Base-by-base conservation (phyloP, 2,329 filamentous ascomycete genomes). In the Gremmenia infestans region DNA sequence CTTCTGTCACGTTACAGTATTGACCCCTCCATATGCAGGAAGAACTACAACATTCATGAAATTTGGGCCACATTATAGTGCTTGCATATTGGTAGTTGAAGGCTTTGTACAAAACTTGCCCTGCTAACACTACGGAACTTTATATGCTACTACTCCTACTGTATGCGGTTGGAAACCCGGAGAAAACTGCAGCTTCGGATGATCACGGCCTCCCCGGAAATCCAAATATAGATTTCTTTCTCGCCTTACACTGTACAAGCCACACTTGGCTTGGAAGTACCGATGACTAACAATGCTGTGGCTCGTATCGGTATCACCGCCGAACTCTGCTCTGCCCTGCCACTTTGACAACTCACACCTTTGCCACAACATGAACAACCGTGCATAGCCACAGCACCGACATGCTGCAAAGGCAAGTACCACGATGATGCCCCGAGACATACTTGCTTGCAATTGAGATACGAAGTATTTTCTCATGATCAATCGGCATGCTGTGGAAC, bases 371-470 rank as follows among this genome's bases (percentile, higher is more conserved):
- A 32, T 32, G 9, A 32, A 25, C 36, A 37, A 15, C 8, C 43
- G 40, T 45, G 50, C 50, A 52, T 52, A 37, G 35, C 48, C 39
- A 46, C 47, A 36, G 35, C 40, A 28, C 15, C 25, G 47, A 36
- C 45, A 45, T 36, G 45, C 50, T 42, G 51, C 36, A 40, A 8
- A 35, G n/a, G 47, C 43, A 32, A 46, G 40, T 11, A 32, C 9
- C 9, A 32, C 52, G 47, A 57, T 57, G 46, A 54, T 53, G 51
- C 51, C 51, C 40, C 47, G 52, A 54, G 22, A 37, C 19, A 39
- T 48, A 9, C 40, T 5, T 40, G 52, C 32, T 22, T 25, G 25
- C 48, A 17, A 32, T 43, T 25, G 22, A 25, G 7, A 15, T 14
- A 19, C 19, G 19, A 19, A 19, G 19, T 19, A 35, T 19, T 19